Evolutionary conservation across 2,329 filamentous ascomycete species (phyloP).

Genomic region (Cladosporium cucumerinum): DNA sequence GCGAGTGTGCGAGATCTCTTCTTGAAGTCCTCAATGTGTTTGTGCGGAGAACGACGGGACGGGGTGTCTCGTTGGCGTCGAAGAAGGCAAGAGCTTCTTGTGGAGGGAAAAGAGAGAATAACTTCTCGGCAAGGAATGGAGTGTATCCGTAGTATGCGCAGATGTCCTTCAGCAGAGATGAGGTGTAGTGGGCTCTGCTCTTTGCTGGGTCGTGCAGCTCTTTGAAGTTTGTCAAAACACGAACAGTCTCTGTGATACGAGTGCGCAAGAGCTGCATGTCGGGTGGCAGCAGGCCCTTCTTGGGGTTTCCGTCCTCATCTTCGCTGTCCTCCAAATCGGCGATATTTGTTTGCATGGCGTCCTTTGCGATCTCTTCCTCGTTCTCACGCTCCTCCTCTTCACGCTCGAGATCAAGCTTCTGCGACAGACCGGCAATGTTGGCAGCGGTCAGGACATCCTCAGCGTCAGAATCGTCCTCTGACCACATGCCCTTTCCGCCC

Average conservation of each 20-base stretch:
- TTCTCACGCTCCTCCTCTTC: slow-evolving; percentile 79
- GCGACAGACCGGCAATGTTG: slow-evolving; percentile 89
- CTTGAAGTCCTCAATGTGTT: slow-evolving; percentile 82
- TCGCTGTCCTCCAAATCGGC: slow-evolving; percentile 61
- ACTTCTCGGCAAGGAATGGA: slow-evolving; percentile 89
- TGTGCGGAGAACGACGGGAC: slow-evolving; percentile 92
- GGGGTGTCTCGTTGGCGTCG: slow-evolving; percentile 93
- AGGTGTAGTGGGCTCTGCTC: slow-evolving; percentile 82
- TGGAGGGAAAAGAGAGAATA: slow-evolving; percentile 87
- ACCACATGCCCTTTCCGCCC: slow-evolving; percentile 72
- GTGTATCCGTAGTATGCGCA: slow-evolving; percentile 98
- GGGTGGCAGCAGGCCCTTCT: slow-evolving; percentile 66
- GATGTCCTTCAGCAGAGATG: slow-evolving; percentile 83
- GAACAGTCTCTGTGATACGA: slow-evolving; percentile 88
- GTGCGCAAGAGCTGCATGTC: slow-evolving; percentile 85
- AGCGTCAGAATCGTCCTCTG: slow-evolving; percentile 81
- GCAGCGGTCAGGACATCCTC: slow-evolving; percentile 91
- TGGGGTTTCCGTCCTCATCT: slow-evolving; percentile 55
- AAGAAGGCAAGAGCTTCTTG: slow-evolving; percentile 97
- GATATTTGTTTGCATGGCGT: slow-evolving; percentile 90
- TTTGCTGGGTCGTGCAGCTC: slow-evolving; percentile 75
- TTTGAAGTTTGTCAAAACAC: slow-evolving; percentile 83
- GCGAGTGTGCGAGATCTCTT: slow-evolving; percentile 79
- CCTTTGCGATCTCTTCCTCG: slow-evolving; percentile 79
- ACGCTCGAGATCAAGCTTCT: slow-evolving; percentile 74